Conservation (phyloP, 148 eudicot species). For the Arctostaphylos glauca region DNA sequence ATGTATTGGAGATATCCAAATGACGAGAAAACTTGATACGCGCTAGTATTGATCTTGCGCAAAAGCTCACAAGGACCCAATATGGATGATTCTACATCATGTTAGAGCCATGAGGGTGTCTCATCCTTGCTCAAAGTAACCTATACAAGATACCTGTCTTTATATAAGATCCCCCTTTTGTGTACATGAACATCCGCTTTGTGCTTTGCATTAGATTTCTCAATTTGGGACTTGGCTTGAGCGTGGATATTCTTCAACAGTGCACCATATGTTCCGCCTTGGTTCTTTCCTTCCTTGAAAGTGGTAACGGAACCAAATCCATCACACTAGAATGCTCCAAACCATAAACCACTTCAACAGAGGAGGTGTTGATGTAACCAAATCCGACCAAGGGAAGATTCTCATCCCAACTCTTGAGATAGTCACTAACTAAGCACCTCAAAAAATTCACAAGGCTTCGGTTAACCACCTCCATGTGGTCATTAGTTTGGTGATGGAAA, state of each 20-base stretch:
- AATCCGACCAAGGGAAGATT: neutral
- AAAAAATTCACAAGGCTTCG: neutral
- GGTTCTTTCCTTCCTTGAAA: neutral
- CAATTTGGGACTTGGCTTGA: neutral
- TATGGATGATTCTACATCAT: neutral
- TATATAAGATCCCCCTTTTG: neutral
- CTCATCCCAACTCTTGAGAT: neutral
- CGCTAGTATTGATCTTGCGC: neutral
- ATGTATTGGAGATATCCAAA: neutral
- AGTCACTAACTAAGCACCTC: neutral
- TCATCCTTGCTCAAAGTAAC: slow-evolving; percentile 7
- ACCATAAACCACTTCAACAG: neutral
- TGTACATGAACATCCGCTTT: neutral
- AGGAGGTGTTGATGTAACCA: neutral
- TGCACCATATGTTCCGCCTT: neutral
- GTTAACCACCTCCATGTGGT: neutral
- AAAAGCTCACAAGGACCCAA: neutral
- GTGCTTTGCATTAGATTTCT: neutral
- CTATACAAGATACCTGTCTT: neutral
- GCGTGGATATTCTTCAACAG: neutral
- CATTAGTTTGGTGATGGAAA: neutral
- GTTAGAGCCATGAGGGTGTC: neutral
- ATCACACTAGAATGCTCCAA: neutral
- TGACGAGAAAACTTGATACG: neutral
- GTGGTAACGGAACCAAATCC: neutral